Evolutionary conservation across 176 grass and related monocot species (phyloP), one percentile per base, ranked within the genome.

Genomic region (Pontederia crassipes): DNA sequence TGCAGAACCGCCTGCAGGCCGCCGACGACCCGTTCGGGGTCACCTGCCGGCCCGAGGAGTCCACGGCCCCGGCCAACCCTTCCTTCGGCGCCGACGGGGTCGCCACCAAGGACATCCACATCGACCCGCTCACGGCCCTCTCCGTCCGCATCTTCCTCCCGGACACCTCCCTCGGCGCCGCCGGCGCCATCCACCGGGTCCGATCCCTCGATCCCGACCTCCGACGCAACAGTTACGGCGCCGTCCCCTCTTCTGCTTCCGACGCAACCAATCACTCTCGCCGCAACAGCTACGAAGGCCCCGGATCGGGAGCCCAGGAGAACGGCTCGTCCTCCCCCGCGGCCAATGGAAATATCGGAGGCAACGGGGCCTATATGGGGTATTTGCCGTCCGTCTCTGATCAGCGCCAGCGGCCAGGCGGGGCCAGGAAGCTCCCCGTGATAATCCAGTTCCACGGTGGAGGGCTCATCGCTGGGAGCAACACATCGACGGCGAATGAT

Each of bases 81-180:
- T 65, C 62, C 0, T 65, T 65, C 62, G 62, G 45, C 46, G 18
- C 62, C 62, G 62, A 65, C 18, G 62, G 62, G 1, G 46, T 65
- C 46, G 62, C 62, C 62, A 65, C 62, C 46, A 65, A 65, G 62
- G 62, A 65, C 62, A 65, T 65, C 11, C 62, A 65, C 47, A 65
- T 65, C 46, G 62, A 65, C 12, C 62, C 62, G 4, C 16, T 27
- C 47, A 28, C 46, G 46, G 45, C 62, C 17, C 48, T 65, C 18
- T 49, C 62, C 18, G 0, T 65, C 17, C 62, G 62, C 46, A 65
- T 65, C 46, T 65, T 65, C 62, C 62, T 65, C 62, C 46, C 62
- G 10, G 62, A 65, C 47, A 11, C 62, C 17, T 16, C 45, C n/a
- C 35, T 62, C 60, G 20, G 1, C 46, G 11, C 6, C 17, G 14